A percentile compares a stretch with the other conserved stretches of the same genome.
Conservation (phyloP, 2,329 filamentous ascomycete species). For the Exophiala spinifera region DNA sequence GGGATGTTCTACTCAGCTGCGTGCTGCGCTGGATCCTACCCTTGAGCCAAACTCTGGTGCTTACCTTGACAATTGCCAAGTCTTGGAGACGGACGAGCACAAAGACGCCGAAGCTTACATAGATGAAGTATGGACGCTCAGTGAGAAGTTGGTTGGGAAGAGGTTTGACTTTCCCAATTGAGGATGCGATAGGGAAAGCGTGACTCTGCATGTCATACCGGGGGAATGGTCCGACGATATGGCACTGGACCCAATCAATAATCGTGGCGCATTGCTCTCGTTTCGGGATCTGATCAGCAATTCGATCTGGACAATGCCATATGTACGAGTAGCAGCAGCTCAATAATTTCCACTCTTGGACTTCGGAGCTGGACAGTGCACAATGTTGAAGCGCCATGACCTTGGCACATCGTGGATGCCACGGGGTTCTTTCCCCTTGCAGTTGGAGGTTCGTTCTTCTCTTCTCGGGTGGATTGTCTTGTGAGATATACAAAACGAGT, state of each 20-base stretch:
- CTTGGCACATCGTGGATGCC: background rate
- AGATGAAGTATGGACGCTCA: constrained; percentile 46
- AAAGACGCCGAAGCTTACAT: constrained; percentile 27
- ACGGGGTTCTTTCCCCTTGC: background rate
- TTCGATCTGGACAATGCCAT: no score
- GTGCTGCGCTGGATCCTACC: constrained; percentile 35
- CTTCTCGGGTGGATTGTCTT: background rate
- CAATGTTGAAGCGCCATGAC: background rate
- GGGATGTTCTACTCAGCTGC: constrained; percentile 35
- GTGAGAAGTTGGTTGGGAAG: constrained; percentile 44
- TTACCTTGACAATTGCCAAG: constrained; percentile 44
- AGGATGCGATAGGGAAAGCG: background rate
- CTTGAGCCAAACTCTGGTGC: constrained; percentile 24
- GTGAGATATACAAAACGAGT: background rate
- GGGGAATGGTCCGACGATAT: no score
- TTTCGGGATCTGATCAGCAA: background rate
- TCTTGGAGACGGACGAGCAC: constrained; percentile 26
- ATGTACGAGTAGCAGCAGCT: background rate
- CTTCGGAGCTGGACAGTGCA: background rate
- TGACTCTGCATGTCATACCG: background rate
- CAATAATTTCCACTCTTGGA: background rate
- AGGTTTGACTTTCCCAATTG: constrained; percentile 31
- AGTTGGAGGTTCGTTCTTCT: background rate
- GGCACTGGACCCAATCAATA: no score
- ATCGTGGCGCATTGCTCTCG: background rate